Percentiles rank a stretch among this genome's conserved stretches.
phyloP scores from a whole-genome alignment of 768 basidiomycete species.

The Serendipita sp. region DNA sequence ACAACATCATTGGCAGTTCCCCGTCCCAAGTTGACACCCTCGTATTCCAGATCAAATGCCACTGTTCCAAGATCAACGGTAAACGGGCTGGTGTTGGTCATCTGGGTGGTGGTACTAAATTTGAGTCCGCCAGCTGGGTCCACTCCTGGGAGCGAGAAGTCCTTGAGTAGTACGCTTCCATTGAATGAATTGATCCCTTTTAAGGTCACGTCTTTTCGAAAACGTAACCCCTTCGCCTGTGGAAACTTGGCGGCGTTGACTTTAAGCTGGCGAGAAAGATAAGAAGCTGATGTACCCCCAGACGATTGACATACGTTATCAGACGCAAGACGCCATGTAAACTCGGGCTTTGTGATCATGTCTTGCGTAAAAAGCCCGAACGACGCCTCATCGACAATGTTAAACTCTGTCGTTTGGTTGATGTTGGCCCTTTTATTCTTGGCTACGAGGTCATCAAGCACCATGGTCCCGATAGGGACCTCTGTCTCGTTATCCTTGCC shows the following conservation, averaged over 20 bases:
- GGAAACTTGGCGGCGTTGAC: not conserved
- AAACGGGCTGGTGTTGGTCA: conserved; percentile 50
- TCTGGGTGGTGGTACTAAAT: conserved; percentile 37
- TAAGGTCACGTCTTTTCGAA: conserved; percentile 41
- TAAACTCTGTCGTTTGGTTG: conserved; percentile 43
- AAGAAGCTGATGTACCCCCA: conserved; percentile 37
- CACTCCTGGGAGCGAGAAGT: conserved; percentile 48
- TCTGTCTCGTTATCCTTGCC: conserved; percentile 23
- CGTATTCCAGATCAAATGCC: conserved; percentile 42
- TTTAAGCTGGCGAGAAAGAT: not conserved
- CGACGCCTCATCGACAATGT: conserved; percentile 35
- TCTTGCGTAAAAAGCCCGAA: conserved; percentile 44
- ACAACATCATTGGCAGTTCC: conserved; percentile 35
- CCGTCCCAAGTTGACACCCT: conserved; percentile 36
- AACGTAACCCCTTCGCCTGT: conserved; percentile 42
- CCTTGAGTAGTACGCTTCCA: conserved; percentile 35
- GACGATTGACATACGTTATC: conserved; percentile 32
- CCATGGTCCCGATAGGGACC: conserved; percentile 38
- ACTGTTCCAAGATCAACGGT: conserved; percentile 51
- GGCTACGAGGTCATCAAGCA: conserved; percentile 31
- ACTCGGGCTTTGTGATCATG: conserved; percentile 49
- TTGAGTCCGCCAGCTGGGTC: conserved; percentile 50
- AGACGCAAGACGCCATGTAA: conserved; percentile 49
- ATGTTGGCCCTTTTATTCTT: conserved; percentile 39
- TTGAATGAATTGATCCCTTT: conserved; percentile 50